phyloP scores from a whole-genome alignment of 2,329 filamentous ascomycete species.

The Diaporthe vexans region DNA sequence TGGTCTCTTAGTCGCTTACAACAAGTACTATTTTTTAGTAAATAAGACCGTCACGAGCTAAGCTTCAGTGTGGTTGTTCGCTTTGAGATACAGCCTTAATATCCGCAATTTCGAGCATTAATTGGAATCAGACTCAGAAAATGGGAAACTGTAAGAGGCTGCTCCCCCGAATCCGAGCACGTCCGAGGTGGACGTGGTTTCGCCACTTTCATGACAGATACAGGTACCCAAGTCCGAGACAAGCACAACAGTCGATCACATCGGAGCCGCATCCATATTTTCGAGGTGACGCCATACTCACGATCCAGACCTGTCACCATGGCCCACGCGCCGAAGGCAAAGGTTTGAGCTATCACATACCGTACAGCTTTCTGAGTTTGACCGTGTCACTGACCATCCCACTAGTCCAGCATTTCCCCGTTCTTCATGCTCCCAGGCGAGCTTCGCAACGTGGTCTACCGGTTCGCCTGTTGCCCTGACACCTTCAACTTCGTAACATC shows the following conservation, averaged over 20 bases:
- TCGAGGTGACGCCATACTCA: background rate
- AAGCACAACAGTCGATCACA: background rate
- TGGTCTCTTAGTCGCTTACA: too few relatives aligned
- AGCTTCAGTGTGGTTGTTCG: too few relatives aligned
- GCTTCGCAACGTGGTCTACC: background rate
- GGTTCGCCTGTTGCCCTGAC: background rate
- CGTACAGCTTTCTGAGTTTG: background rate
- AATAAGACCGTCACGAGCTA: too few relatives aligned
- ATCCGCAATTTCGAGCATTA: too few relatives aligned
- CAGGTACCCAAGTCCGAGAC: background rate
- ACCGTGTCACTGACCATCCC: background rate
- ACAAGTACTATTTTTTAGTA: too few relatives aligned
- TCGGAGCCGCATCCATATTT: background rate
- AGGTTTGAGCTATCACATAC: background rate
- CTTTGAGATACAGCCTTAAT: too few relatives aligned
- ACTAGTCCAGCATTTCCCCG: background rate
- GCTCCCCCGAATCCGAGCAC: too few relatives aligned
- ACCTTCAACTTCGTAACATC: background rate
- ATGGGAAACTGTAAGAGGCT: too few relatives aligned
- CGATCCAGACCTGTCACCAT: background rate
- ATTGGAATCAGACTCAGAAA: too few relatives aligned
- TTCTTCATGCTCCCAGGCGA: background rate
- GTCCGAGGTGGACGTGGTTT: background rate
- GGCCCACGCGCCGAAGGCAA: background rate
- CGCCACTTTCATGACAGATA: background rate